These are phyloP conservation scores for Buxus sempervirens DNA, from an alignment of 164 flowering plant species.

Conservation along the genomic window DNA sequence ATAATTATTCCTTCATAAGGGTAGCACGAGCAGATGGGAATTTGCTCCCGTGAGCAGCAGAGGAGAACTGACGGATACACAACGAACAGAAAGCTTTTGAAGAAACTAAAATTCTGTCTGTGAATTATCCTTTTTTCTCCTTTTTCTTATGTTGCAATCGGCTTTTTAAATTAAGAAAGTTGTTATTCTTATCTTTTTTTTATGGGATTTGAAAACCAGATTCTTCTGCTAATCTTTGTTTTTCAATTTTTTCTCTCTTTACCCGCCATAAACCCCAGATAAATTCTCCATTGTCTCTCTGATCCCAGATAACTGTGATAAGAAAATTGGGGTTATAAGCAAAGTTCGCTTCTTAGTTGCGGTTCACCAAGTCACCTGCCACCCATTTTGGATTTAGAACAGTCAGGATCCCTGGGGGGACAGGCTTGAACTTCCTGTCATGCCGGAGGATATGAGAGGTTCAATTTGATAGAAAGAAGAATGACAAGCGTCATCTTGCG, in stretches of 20 bases:
- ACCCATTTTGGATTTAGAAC: conserved; percentile 21
- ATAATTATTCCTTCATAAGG: too few species aligned
- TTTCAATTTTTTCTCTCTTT: too few species aligned
- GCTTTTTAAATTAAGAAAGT: too few species aligned
- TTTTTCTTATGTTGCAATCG: too few species aligned
- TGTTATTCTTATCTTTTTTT: neutral
- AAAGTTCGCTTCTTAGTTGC: conserved; percentile 26
- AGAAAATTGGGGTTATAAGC: conserved; percentile 27
- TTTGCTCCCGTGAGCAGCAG: too few species aligned
- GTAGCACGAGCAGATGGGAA: too few species aligned
- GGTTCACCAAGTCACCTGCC: conserved; percentile 24
- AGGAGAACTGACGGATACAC: too few species aligned
- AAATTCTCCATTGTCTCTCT: conserved; percentile 16
- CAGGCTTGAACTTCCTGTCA: conserved; percentile 90
- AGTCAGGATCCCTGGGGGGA: conserved; percentile 27
- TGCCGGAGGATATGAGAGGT: conserved; percentile 80
- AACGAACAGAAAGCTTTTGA: too few species aligned
- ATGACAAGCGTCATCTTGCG: too few species aligned
- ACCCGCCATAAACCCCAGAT: conserved; percentile 23
- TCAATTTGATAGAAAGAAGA: too few species aligned
- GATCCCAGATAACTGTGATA: conserved; percentile 19
- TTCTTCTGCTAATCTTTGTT: neutral
- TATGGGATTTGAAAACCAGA: neutral
- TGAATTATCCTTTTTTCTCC: too few species aligned
- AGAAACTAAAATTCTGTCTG: too few species aligned